These are phyloP conservation scores for Castanospermum australe DNA, from an alignment of 306 rosid genomes.

Conservation along the genomic window DNA sequence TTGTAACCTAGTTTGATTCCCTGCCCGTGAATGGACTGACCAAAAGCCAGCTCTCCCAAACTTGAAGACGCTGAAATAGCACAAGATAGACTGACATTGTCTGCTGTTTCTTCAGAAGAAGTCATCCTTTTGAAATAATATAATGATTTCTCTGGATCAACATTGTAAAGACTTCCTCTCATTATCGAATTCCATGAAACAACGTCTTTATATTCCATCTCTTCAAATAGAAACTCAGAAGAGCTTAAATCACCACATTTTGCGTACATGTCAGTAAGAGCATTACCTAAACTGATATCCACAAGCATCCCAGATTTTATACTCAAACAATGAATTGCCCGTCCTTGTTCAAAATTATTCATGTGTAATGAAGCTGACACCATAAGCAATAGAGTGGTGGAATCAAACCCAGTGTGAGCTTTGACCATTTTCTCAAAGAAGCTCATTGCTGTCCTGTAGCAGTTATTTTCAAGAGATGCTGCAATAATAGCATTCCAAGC, in stretches of 20 bases:
- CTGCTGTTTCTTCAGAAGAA: slow-evolving; percentile 35
- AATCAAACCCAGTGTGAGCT: slow-evolving; percentile 44
- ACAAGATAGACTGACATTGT: slow-evolving; percentile 44
- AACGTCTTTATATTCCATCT: slow-evolving; percentile 42
- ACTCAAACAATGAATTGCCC: slow-evolving; percentile 46
- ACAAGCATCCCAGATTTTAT: slow-evolving; percentile 51
- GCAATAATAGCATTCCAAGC: slow-evolving; percentile 60
- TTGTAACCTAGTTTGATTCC: slow-evolving; percentile 52
- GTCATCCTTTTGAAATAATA: slow-evolving; percentile 40
- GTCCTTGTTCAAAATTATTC: slow-evolving; percentile 44
- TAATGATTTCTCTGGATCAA: slow-evolving; percentile 35
- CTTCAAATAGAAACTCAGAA: slow-evolving; percentile 39
- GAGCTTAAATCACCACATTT: slow-evolving; percentile 45
- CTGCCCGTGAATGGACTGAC: slow-evolving; percentile 41
- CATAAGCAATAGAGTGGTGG: slow-evolving; percentile 59
- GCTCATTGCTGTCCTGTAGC: slow-evolving; percentile 32
- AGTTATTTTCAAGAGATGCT: slow-evolving; percentile 42
- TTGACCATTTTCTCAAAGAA: slow-evolving; percentile 42
- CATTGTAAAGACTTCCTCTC: slow-evolving; percentile 48
- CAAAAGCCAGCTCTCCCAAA: slow-evolving; percentile 41
- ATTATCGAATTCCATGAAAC: slow-evolving; percentile 62
- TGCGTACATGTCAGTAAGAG: slow-evolving; percentile 54
- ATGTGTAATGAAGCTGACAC: slow-evolving; percentile 35
- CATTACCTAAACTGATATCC: slow-evolving; percentile 43
- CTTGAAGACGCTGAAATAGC: slow-evolving; percentile 46